Evolutionary conservation across 306 rosid genomes (phyloP).

Genomic region (Senna tora): DNA sequence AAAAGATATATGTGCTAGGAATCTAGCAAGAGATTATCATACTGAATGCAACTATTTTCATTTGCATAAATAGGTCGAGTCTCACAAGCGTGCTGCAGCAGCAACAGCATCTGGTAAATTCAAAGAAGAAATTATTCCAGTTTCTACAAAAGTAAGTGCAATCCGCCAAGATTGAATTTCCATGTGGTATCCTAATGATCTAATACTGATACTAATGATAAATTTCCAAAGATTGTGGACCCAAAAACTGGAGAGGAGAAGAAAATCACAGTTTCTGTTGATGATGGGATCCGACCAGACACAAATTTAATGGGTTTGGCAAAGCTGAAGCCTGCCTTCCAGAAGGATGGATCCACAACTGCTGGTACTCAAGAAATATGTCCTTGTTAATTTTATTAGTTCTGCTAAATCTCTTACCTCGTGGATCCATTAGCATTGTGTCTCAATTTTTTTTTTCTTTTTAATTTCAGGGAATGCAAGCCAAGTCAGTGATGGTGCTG

Average conservation of each 20-base stretch:
- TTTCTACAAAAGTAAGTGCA: conserved; percentile 72
- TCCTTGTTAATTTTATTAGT: conserved; percentile 24
- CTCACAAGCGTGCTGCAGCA: conserved; percentile 88
- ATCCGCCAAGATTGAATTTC: conserved; percentile 29
- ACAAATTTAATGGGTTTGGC: conserved; percentile 65
- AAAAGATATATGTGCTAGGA: conserved; percentile 28
- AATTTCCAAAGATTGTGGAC: conserved; percentile 62
- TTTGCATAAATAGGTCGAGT: conserved; percentile 65
- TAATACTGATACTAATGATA: conserved; percentile 30
- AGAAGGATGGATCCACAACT: conserved; percentile 78
- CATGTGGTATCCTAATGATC: conserved; percentile 17
- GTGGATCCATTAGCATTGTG: conserved; percentile 3
- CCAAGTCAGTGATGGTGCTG: conserved; percentile 93
- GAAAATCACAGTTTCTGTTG: conserved; percentile 65
- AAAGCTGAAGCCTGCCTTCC: conserved; percentile 86
- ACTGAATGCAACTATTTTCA: conserved; percentile 7
- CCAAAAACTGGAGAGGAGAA: conserved; percentile 84
- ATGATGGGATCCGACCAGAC: conserved; percentile 81
- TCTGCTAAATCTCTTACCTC: conserved; percentile 7
- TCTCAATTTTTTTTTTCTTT: conserved; percentile 2
- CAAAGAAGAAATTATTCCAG: conserved; percentile 88
- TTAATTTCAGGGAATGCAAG: conserved; percentile 80
- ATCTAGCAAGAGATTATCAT: neutral
- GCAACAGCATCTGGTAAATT: conserved; percentile 84
- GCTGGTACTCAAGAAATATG: conserved; percentile 57